Evolutionary conservation across 306 rosid species (phyloP).

Genomic region (Heteromeles arbutifolia): DNA sequence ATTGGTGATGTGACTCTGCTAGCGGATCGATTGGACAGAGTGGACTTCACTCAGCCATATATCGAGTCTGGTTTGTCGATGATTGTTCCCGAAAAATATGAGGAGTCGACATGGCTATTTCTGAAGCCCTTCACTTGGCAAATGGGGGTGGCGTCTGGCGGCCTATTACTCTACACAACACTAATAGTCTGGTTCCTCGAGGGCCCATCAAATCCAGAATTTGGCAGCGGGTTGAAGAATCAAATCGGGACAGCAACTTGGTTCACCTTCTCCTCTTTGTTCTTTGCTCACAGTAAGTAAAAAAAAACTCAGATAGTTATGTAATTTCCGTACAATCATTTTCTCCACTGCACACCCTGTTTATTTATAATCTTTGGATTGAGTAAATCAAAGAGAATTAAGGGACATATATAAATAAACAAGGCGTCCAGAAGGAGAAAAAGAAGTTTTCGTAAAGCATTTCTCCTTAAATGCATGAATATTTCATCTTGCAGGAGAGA

Average conservation of each 20-base stretch:
- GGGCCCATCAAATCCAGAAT: conserved; percentile 36
- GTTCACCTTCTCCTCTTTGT: conserved; percentile 59
- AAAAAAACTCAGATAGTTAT: too few species aligned
- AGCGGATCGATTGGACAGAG: conserved; percentile 34
- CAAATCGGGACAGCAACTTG: conserved; percentile 47
- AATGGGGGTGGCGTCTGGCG: neutral
- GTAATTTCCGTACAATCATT: too few species aligned
- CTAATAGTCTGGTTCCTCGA: conserved; percentile 50
- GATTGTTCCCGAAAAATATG: conserved; percentile 33
- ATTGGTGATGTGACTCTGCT: conserved; percentile 51
- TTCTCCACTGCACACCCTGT: too few species aligned
- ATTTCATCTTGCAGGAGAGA: conserved; percentile 32
- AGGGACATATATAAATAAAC: too few species aligned
- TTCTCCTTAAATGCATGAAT: neutral
- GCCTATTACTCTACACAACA: conserved; percentile 45
- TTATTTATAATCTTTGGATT: too few species aligned
- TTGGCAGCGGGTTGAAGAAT: conserved; percentile 35
- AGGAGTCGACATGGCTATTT: neutral
- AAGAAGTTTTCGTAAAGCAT: too few species aligned
- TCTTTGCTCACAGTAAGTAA: conserved; percentile 67
- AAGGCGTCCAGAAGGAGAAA: too few species aligned
- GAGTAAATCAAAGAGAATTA: too few species aligned
- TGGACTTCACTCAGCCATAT: conserved; percentile 58
- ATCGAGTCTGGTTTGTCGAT: conserved; percentile 62
- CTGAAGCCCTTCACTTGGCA: too few species aligned